phyloP scores from a whole-genome alignment of 2,329 filamentous ascomycete genomes.

The Ophiostoma populinum region DNA sequence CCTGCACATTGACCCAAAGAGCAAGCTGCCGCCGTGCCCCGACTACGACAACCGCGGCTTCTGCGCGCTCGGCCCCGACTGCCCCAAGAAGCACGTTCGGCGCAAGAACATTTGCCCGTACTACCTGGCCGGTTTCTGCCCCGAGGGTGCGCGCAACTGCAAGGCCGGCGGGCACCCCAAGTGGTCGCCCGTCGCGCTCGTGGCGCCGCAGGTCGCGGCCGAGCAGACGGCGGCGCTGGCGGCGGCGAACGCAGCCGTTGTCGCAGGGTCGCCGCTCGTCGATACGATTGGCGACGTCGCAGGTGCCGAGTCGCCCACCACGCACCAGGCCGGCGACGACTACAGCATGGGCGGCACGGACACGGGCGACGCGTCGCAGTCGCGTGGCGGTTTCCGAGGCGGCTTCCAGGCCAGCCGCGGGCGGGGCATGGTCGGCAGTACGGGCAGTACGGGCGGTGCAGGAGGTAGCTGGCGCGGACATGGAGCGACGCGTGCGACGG shows the following conservation, averaged over 20 bases:
- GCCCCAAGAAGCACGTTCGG: constrained; percentile 76
- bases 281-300: not conserved
- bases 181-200: constrained; percentile 43
- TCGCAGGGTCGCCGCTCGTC: no score
- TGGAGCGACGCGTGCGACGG: constrained; percentile 15
- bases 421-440: no score
- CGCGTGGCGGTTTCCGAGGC: constrained; percentile 4
- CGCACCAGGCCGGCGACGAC: constrained; percentile 4
- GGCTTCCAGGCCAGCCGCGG: constrained; percentile 16
- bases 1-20: constrained; percentile 72
- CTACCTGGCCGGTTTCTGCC: constrained; percentile 90
- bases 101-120: constrained; percentile 57
- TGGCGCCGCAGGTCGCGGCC: constrained; percentile 18
- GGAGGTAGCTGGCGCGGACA: constrained; percentile 18
- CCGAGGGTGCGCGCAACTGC: constrained; percentile 52
- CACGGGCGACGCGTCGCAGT: not conserved
- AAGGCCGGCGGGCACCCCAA: constrained; percentile 66
- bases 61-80: constrained; percentile 75
- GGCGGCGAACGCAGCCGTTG: constrained; percentile 7
- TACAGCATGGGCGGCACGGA: constrained; percentile 3
- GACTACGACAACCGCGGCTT: constrained; percentile 93
- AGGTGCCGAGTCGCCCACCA: not conserved
- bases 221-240: constrained; percentile 5
- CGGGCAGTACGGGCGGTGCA: no score
- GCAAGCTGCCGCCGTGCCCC: constrained; percentile 63